Evolutionary conservation across 371 early-diverging fungal genomes (phyloP), one percentile per base, ranked within the genome.

Genomic region (Choanephora cucurbitarum): DNA sequence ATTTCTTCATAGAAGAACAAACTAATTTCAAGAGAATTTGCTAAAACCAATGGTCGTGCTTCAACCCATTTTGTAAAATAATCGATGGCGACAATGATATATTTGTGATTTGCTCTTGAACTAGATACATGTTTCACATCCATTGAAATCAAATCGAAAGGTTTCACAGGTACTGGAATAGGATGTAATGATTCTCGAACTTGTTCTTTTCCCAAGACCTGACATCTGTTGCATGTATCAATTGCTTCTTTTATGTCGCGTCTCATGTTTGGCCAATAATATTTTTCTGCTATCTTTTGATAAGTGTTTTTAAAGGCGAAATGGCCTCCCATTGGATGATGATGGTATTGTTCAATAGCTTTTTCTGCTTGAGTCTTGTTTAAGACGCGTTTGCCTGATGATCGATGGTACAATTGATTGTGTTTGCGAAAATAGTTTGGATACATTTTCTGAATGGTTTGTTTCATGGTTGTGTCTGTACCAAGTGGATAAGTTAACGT

Each of bases 1-100:
- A 46, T 13, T 46, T 46, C 46, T 46, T 46, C 46, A 3, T 46
- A 46, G 3, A 46, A 15, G 17, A 46, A 46, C 0, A 19, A 6
- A 10, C 19, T 21, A 8, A 44, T 21, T 44, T 44, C 21, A 10
- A 21, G 11, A 4, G 44, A n/a, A 44, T 10, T 44, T 18, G 28
- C 28, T 28, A 28, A 28, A 28, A 28, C 28, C 28, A 46, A 14
- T 24, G 49, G 17, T 17, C 49, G 11, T 11, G 50, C 50, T 39
- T 50, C 50, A 14, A 50, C 50, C 11, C 19, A 37, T 39, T 50
- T 50, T 4, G 60, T 62, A 1, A 59, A 40, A 18, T 62, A 62
- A 22, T 62, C 67, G 9, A 62, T 48, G 1, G 60, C 60, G 1
- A 59, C 67, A 28, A 67, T 31, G 6, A 67, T 42, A 42, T 67